phyloP scores from a whole-genome alignment of 305 asterid species.

The Withania somnifera region DNA sequence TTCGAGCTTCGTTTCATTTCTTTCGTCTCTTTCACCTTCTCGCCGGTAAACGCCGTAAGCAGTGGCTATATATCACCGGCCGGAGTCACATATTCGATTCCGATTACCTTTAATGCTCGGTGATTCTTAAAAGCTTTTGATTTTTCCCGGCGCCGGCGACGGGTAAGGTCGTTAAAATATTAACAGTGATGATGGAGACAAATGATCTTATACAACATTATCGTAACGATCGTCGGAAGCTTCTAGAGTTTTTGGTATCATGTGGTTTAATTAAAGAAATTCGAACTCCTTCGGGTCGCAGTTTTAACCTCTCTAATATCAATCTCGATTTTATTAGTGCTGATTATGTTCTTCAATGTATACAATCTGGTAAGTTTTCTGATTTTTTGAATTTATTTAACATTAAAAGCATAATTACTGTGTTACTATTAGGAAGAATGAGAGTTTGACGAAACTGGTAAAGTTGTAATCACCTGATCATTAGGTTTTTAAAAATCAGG shows the following conservation, averaged over 20 bases:
- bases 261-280: constrained; percentile 47
- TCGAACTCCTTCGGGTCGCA: constrained; percentile 48
- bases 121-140: neutral
- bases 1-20: neutral
- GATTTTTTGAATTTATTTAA: neutral
- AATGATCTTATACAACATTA: constrained; percentile 41
- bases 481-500: too few relatives aligned
- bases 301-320: constrained; percentile 35
- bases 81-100: neutral
- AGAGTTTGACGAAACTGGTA: too few relatives aligned
- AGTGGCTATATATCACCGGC: neutral
- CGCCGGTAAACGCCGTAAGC: neutral
- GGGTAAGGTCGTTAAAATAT: neutral
- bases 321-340: constrained; percentile 63
- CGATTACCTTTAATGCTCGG: too few relatives aligned
- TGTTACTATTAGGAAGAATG: neutral
- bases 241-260: constrained; percentile 59
- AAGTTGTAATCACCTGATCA: too few relatives aligned
- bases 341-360: constrained; percentile 69
- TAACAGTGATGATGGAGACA: neutral
- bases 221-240: constrained; percentile 93
- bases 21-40: neutral
- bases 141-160: neutral
- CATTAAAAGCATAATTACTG: neutral
- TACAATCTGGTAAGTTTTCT: constrained; percentile 44